phyloP scores from a whole-genome alignment of 2,329 filamentous ascomycete species.

The Thielaviopsis punctulata region DNA sequence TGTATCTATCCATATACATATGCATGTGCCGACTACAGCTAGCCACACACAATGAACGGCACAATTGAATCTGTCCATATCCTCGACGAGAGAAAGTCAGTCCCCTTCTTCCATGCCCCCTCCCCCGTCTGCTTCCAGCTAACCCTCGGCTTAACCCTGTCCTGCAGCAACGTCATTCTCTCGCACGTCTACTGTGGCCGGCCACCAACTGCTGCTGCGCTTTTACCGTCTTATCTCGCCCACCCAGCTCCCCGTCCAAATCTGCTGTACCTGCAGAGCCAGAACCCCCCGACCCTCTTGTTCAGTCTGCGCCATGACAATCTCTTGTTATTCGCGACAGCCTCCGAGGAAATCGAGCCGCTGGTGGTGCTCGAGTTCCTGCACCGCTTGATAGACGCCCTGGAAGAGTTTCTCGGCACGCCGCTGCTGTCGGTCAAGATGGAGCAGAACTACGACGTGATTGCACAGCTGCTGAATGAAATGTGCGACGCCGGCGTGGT shows the following conservation, averaged over 20 bases:
- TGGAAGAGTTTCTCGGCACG: conserved; percentile 86
- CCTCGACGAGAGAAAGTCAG: conserved; percentile 86
- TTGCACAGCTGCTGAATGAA: conserved; percentile 80
- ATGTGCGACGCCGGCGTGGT: conserved; percentile 93
- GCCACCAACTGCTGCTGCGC: conserved; percentile 55
- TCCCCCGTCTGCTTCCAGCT: conserved; percentile 14
- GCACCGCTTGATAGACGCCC: conserved; percentile 76
- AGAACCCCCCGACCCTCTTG: conserved; percentile 70
- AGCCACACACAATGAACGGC: conserved; percentile 45
- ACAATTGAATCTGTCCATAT: conserved; percentile 92
- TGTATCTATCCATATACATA: too few relatives aligned
- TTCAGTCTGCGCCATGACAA: conserved; percentile 81
- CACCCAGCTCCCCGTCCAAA: conserved; percentile 69
- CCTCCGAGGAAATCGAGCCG: conserved; percentile 75
- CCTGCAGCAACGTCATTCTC: conserved; percentile 57
- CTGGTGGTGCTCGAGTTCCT: conserved; percentile 86
- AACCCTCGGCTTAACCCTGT: not conserved
- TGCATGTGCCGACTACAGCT: too few relatives aligned
- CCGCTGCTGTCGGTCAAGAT: conserved; percentile 76
- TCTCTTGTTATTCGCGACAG: conserved; percentile 68
- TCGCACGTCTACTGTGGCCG: conserved; percentile 77
- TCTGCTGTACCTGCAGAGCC: conserved; percentile 67
- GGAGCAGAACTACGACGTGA: conserved; percentile 79
- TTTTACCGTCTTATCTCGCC: conserved; percentile 75
- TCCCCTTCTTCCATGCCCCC: conserved; percentile 4